A percentile compares a stretch with the other conserved stretches of the same genome.
These are phyloP conservation scores for Penicillium cinerascens DNA, from an alignment of 495 filamentous ascomycete genomes.

Conservation along the genomic window DNA sequence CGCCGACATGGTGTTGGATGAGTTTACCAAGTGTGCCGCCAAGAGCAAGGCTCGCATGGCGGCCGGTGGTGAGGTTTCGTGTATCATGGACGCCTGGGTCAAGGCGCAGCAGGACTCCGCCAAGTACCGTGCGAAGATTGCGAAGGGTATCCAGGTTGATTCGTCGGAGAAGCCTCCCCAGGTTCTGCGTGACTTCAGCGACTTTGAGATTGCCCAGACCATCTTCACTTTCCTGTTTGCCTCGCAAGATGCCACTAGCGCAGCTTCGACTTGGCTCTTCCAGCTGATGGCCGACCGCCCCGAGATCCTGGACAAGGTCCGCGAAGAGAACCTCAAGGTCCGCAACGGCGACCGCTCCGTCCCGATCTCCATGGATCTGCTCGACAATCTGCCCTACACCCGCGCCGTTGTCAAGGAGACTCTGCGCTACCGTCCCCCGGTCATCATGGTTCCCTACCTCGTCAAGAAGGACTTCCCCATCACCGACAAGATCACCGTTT, in stretches of 20 bases:
- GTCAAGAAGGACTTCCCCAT: slow-evolving; percentile 96
- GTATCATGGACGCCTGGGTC: slow-evolving; percentile 95
- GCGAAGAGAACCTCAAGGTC: slow-evolving; percentile 81
- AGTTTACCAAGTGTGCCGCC: slow-evolving; percentile 87
- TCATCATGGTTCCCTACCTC: slow-evolving; percentile 96
- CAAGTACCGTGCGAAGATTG: slow-evolving; percentile 69
- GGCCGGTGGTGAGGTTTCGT: slow-evolving; percentile 79
- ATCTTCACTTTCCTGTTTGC: slow-evolving; percentile 98
- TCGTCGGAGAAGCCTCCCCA: slow-evolving; percentile 72
- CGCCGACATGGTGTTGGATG: slow-evolving; percentile 82
- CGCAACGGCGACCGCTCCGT: slow-evolving; percentile 74
- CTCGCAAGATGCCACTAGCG: slow-evolving; percentile 93
- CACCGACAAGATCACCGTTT: slow-evolving; percentile 79
- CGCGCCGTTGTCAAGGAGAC: slow-evolving; percentile 91
- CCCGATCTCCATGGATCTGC: slow-evolving; percentile 71
- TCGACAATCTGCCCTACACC: slow-evolving; percentile 87
- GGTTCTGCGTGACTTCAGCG: slow-evolving; percentile 80
- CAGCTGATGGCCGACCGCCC: slow-evolving; percentile 92
- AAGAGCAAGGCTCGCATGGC: slow-evolving; percentile 92
- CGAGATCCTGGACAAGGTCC: slow-evolving; percentile 82
- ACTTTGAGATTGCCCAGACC: slow-evolving; percentile 92
- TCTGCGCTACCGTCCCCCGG: slow-evolving; percentile 91
- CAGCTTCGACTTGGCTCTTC: slow-evolving; percentile 91
- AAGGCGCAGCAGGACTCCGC: slow-evolving; percentile 78
- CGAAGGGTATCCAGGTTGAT: slow-evolving; percentile 63